phyloP scores from a whole-genome alignment of 1,139 yeast species.

The Protomyces arabidopsidicola region DNA sequence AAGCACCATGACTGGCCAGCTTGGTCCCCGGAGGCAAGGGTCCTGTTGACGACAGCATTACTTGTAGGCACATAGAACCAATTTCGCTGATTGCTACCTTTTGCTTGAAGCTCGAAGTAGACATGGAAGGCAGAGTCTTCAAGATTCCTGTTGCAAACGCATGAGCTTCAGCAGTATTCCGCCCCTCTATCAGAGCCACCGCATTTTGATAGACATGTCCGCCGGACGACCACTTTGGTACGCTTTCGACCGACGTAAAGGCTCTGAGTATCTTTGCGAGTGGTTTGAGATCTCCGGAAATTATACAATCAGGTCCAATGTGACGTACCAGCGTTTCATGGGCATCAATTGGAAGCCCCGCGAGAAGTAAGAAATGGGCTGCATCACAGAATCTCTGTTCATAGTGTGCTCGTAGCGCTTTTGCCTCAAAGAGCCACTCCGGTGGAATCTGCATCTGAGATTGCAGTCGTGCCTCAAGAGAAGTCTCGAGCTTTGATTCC shows the following conservation, averaged over 20 bases:
- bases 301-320: background rate
- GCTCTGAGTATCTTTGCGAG: background rate
- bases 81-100: background rate
- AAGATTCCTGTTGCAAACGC: background rate
- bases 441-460: background rate
- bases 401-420: background rate
- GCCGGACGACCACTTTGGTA: background rate
- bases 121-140: background rate
- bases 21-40: background rate
- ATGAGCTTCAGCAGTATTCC: background rate
- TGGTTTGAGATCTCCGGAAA: background rate
- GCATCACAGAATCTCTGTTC: background rate
- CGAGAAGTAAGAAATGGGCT: background rate
- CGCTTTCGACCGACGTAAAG: background rate
- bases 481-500: background rate
- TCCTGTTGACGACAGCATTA: background rate
- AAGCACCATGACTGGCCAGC: background rate
- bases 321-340: background rate
- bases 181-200: background rate
- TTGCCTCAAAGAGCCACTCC: background rate
- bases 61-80: background rate
- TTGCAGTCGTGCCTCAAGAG: background rate
- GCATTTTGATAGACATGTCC: background rate
- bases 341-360: background rate
- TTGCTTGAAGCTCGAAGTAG: background rate